Evolutionary conservation across 2,329 filamentous ascomycete species (phyloP).

Genomic region (Stagonosporopsis chrysanthemi): DNA sequence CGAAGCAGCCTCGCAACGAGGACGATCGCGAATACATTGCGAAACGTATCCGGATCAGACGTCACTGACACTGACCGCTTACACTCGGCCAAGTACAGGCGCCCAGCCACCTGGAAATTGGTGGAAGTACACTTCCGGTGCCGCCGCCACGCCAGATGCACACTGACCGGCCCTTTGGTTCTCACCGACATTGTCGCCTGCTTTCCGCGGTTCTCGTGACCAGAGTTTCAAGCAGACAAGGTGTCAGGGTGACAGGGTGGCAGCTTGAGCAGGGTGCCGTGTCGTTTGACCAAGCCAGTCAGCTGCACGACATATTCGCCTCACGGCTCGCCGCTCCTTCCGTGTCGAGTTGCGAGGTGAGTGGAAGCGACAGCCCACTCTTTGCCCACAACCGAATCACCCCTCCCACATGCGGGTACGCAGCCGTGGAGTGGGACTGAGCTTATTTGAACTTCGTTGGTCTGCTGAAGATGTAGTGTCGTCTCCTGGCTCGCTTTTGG

Average conservation of each 20-base stretch:
- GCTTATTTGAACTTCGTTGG: slow-evolving; percentile 43
- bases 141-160: slow-evolving; percentile 8
- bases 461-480: slow-evolving; percentile 14
- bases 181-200: slow-evolving; percentile 18
- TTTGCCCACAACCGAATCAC: slow-evolving; percentile 31
- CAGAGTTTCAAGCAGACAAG: slow-evolving; percentile 24
- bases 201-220: slow-evolving; percentile 17
- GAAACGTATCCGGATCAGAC: slow-evolving; percentile 14
- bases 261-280: slow-evolving; percentile 16
- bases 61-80: slow-evolving; percentile 13
- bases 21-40: slow-evolving; percentile 9
- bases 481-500: slow-evolving; percentile 5
- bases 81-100: slow-evolving; percentile 18
- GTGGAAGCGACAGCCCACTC: slow-evolving; percentile 33
- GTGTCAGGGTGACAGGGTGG: slow-evolving; percentile 5
- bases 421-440: slow-evolving; percentile 42
- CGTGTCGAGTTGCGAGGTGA: slow-evolving; percentile 24
- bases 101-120: slow-evolving; percentile 16
- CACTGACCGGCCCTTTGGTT: slow-evolving; percentile 12
- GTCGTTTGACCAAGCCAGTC: slow-evolving; percentile 20
- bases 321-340: slow-evolving; percentile 34
- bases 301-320: slow-evolving; percentile 37
- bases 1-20: slow-evolving; percentile 16
- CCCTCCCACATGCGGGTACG: slow-evolving; percentile 35
- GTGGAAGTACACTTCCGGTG: slow-evolving; percentile 14